These are phyloP conservation scores for Capsicum pubescens DNA, from an alignment of 257 asterid species.

Conservation along the genomic window DNA sequence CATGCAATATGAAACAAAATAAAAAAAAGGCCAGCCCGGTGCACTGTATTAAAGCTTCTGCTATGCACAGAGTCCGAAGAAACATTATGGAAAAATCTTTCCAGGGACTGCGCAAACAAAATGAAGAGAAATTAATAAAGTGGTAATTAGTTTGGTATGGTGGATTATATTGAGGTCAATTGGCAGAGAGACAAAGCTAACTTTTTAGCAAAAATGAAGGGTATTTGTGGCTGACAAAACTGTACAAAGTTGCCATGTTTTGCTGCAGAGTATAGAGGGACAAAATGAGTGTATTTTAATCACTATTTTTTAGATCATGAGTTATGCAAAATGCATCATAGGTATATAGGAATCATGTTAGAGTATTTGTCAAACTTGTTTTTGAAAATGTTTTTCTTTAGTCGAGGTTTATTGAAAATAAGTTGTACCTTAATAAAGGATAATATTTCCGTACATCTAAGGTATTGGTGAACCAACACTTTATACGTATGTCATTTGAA, in stretches of 20 bases:
- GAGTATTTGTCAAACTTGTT: neutral
- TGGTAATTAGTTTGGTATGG: conserved; percentile 8
- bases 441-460: too few species aligned
- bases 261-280: conserved; percentile 19
- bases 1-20: neutral
- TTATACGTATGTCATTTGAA: too few species aligned
- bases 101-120: conserved; percentile 19
- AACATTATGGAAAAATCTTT: neutral
- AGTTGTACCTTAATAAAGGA: too few species aligned
- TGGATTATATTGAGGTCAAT: neutral
- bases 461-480: too few species aligned
- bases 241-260: conserved; percentile 26
- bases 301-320: neutral
- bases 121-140: conserved; percentile 17
- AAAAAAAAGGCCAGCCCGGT: too few species aligned
- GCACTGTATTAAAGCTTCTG: too few species aligned
- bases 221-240: conserved; percentile 11
- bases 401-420: too few species aligned
- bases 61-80: too few species aligned
- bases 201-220: conserved; percentile 25
- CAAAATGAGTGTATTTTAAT: conserved; percentile 17
- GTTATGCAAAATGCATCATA: neutral
- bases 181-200: neutral
- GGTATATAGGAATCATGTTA: neutral
- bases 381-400: too few species aligned